phyloP scores from a whole-genome alignment of 306 rosid species.

The Fagus sylvatica region DNA sequence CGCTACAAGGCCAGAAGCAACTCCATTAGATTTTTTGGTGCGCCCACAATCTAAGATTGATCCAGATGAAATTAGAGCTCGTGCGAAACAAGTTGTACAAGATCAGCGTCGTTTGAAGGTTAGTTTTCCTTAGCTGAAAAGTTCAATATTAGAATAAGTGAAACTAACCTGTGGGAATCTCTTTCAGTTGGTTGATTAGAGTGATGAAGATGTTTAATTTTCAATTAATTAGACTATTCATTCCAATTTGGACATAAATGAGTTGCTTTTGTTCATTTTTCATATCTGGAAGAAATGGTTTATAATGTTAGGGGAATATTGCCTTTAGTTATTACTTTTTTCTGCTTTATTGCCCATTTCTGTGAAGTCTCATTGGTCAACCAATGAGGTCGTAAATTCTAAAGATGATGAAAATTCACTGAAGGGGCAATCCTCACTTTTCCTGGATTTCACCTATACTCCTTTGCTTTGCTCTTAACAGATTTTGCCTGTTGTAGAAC shows the following conservation, averaged over 20 bases:
- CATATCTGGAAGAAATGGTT: background rate
- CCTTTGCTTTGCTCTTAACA: background rate
- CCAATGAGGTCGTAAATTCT: background rate
- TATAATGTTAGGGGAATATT: background rate
- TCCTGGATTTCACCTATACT: background rate
- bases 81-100: conserved; percentile 72
- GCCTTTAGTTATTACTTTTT: background rate
- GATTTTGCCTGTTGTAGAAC: background rate
- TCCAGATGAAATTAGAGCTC: conserved; percentile 90
- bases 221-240: background rate
- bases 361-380: background rate
- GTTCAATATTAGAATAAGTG: background rate
- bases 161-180: background rate
- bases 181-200: background rate
- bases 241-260: background rate
- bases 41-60: conserved; percentile 95
- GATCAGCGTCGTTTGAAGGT: conserved; percentile 96
- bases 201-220: background rate
- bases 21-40: conserved; percentile 89
- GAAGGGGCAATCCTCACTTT: background rate
- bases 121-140: conserved; percentile 17
- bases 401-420: background rate
- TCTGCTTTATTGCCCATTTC: no score
- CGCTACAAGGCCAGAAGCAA: conserved; percentile 91
- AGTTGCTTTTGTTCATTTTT: background rate